Percentiles rank a stretch among this genome's conserved stretches.
Conservation (phyloP, 225 moss, liverwort and hornwort genomes). For the Pseudoscleropodium purum region DNA sequence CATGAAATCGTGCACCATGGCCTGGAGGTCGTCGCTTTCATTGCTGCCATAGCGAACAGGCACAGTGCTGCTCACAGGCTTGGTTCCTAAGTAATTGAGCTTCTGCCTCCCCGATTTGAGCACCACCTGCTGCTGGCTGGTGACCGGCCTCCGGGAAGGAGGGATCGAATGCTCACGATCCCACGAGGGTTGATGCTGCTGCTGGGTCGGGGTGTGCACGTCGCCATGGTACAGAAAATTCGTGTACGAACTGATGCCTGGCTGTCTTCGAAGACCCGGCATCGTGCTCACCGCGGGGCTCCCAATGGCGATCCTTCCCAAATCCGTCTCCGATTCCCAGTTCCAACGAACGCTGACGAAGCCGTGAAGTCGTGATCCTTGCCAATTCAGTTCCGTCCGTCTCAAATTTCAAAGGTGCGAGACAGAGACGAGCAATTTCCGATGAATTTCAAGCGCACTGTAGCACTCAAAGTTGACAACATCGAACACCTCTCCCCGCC, state of each 20-base stretch:
- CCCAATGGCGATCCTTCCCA: conserved; percentile 26
- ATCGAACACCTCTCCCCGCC: not conserved
- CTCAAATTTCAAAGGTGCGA: not conserved
- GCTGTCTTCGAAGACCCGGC: conserved; percentile 49
- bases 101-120: conserved; percentile 20
- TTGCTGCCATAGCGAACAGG: conserved; percentile 49
- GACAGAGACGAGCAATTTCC: not conserved
- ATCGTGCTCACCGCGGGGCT: conserved; percentile 27
- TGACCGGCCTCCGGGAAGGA: conserved; percentile 3
- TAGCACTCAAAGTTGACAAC: not conserved
- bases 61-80: not conserved
- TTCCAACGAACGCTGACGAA: not conserved
- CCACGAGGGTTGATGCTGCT: conserved; percentile 15
- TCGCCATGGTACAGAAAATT: conserved; percentile 31
- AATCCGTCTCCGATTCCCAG: not conserved
- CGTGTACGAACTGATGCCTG: conserved; percentile 27
- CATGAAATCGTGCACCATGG: conserved; percentile 83
- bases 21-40: conserved; percentile 83
- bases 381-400: not conserved
- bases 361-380: not conserved
- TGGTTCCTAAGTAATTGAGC: conserved; percentile 25
- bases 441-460: not conserved
- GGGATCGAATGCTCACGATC: conserved; percentile 25
- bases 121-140: conserved; percentile 6
- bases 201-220: conserved; percentile 16